Evolutionary conservation across 805 yeast genomes (phyloP).

Genomic region (Nakazawaea siamensis): DNA sequence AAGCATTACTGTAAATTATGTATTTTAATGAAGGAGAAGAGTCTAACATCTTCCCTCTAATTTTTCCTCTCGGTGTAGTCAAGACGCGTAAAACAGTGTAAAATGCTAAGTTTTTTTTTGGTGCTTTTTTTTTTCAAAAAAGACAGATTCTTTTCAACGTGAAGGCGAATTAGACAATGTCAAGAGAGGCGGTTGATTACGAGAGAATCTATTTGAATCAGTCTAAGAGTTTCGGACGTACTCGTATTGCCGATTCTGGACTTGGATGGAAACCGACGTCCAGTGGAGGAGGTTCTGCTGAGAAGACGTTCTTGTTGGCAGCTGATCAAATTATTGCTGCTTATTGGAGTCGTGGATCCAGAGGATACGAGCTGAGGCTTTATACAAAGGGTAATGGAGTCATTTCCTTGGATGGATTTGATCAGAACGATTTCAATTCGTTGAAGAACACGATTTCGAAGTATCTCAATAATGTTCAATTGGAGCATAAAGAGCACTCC

Average conservation of each 20-base stretch:
- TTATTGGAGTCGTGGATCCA: slow-evolving; percentile 88
- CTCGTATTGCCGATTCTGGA: slow-evolving; percentile 95
- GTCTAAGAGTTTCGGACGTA: slow-evolving; percentile 74
- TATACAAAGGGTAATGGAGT: slow-evolving; percentile 87
- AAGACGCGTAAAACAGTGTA: no score
- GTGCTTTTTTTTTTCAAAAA: no score
- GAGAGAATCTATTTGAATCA: slow-evolving; percentile 88
- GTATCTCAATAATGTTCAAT: slow-evolving; percentile 53
- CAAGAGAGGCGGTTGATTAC: slow-evolving; percentile 47
- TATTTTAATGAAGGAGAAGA: no score
- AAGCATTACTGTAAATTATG: no score
- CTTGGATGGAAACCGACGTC: slow-evolving; percentile 85
- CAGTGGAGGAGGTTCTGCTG: slow-evolving; percentile 33
- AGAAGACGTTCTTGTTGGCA: slow-evolving; percentile 65
- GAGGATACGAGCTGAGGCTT: slow-evolving; percentile 84
- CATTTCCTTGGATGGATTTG: slow-evolving; percentile 87
- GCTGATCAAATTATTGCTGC: slow-evolving; percentile 73
- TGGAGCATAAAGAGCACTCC: slow-evolving; percentile 86
- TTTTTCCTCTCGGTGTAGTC: no score
- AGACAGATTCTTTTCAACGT: no score
- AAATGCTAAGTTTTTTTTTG: no score
- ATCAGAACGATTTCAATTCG: slow-evolving; percentile 69
- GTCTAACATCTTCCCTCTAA: neutral
- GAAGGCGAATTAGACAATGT: slow-evolving; percentile 2
- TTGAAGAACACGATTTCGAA: slow-evolving; percentile 79